Evolutionary conservation across 2,329 filamentous ascomycete species (phyloP).

Genomic region (Neofusicoccum ribis): DNA sequence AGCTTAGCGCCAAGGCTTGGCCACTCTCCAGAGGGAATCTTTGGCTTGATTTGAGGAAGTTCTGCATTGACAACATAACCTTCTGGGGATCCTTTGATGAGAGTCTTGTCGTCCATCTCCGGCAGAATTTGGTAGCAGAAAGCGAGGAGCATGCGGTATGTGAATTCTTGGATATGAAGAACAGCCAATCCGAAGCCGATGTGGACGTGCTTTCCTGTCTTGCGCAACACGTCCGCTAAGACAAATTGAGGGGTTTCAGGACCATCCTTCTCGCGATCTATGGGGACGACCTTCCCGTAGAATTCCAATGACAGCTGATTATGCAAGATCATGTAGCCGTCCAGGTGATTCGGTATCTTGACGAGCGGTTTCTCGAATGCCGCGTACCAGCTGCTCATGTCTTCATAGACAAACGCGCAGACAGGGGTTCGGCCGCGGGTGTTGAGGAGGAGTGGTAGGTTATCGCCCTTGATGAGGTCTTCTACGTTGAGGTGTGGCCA

Average conservation of each 20-base stretch:
- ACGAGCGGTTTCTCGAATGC: background rate
- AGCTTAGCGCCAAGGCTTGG: background rate
- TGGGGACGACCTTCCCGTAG: background rate
- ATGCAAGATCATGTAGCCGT: background rate
- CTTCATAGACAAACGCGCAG: background rate
- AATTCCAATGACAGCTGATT: background rate
- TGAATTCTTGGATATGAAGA: background rate
- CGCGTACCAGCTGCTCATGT: background rate
- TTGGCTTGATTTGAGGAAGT: background rate
- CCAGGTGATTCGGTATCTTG: background rate
- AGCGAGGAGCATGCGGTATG: background rate
- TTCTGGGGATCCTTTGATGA: no score
- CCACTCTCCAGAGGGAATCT: background rate
- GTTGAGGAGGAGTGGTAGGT: background rate
- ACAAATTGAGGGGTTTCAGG: background rate
- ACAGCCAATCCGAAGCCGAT: background rate
- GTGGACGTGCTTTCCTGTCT: background rate
- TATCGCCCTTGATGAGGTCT: background rate
- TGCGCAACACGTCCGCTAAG: background rate
- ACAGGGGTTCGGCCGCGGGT: background rate
- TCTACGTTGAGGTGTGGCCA: background rate
- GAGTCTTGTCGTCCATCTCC: background rate
- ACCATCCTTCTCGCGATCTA: background rate
- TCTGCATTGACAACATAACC: background rate
- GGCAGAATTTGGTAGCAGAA: background rate